Conservation (phyloP, 106 monocot species). For the Dendrobium catenatum region DNA sequence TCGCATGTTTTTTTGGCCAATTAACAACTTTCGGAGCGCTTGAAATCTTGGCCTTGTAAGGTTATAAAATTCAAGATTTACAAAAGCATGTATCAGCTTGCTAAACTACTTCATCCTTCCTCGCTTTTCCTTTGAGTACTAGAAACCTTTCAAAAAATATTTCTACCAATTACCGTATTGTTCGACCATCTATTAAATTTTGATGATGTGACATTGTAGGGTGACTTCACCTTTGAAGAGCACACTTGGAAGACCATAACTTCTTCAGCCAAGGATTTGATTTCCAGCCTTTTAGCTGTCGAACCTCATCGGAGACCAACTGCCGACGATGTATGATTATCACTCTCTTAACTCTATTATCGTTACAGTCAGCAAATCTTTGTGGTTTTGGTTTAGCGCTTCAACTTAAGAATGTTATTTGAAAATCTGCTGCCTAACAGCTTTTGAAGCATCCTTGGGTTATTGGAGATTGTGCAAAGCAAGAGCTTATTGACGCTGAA, state of each 20-base stretch:
- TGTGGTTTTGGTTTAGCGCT: background rate
- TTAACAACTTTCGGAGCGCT: background rate
- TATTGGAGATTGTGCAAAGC: slow-evolving; percentile 58
- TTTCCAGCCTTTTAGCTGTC: slow-evolving; percentile 54
- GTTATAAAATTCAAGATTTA: background rate
- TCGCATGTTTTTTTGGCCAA: background rate
- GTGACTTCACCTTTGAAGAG: slow-evolving; percentile 58
- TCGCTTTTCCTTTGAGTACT: background rate
- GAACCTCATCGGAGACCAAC: slow-evolving; percentile 55
- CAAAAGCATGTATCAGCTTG: background rate
- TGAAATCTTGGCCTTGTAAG: background rate
- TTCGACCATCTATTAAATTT: background rate
- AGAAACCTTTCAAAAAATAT: background rate
- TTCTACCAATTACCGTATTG: background rate
- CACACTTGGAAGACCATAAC: slow-evolving; percentile 63
- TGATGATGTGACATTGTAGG: slow-evolving; percentile 19
- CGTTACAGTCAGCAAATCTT: background rate
- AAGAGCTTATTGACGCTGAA: slow-evolving; percentile 57
- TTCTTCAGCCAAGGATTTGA: slow-evolving; percentile 60
- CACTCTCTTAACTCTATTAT: background rate
- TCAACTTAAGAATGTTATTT: background rate
- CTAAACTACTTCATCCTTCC: background rate
- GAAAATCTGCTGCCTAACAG: slow-evolving; percentile 19
- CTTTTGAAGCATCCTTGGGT: slow-evolving; percentile 70
- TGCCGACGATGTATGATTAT: slow-evolving; percentile 40